A percentile compares a stretch with the other conserved stretches of the same genome.
phyloP scores from a whole-genome alignment of 495 filamentous ascomycete species.

The Penicillium lividum region DNA sequence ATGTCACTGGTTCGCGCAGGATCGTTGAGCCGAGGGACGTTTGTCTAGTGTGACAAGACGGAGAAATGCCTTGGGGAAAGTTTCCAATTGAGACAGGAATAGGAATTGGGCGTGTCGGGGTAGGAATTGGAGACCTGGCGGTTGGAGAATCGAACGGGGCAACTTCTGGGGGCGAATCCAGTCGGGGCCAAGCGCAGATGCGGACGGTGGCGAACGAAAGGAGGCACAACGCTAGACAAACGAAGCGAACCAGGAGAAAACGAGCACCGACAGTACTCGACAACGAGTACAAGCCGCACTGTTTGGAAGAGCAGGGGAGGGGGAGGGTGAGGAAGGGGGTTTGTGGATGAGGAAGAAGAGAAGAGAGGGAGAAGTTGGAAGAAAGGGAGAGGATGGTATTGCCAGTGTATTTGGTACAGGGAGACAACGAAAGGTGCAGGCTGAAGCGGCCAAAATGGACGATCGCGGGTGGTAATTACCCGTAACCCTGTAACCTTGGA shows the following conservation, averaged over 20 bases:
- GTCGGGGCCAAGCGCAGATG: constrained; percentile 13
- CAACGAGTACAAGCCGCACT: constrained; percentile 24
- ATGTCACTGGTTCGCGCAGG: constrained; percentile 13
- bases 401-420: constrained; percentile 27
- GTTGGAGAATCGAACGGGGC: constrained; percentile 6
- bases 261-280: constrained; percentile 28
- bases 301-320: constrained; percentile 17
- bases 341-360: constrained; percentile 19
- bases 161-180: constrained; percentile 11
- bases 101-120: constrained; percentile 2
- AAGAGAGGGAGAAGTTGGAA: constrained; percentile 27
- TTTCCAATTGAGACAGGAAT: neutral
- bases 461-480: constrained; percentile 16
- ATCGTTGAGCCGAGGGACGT: constrained; percentile 7
- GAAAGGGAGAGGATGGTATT: constrained; percentile 30
- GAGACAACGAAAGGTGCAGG: neutral
- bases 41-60: neutral
- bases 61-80: neutral
- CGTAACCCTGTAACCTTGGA: neutral
- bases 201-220: constrained; percentile 16
- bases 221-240: constrained; percentile 16
- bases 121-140: constrained; percentile 2
- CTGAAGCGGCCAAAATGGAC: constrained; percentile 1
- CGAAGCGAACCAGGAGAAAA: constrained; percentile 1
- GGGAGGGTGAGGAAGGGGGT: constrained; percentile 8